These are phyloP conservation scores for Cutaneotrichosporon dermatis DNA, from an alignment of 1,284 basidiomycete genomes.

Conservation along the genomic window DNA sequence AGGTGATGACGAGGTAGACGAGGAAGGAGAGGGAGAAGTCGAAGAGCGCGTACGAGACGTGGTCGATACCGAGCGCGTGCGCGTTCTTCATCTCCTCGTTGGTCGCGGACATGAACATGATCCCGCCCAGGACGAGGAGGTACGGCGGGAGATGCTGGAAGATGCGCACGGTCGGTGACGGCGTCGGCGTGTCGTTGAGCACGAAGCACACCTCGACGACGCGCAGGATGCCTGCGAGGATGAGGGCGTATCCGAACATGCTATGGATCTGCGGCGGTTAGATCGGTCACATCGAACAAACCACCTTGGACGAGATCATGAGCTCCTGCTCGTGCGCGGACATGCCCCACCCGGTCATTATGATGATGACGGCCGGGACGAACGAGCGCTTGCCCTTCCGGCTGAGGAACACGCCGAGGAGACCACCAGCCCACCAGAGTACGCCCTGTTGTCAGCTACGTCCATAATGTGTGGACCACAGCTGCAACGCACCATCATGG, in stretches of 20 bases:
- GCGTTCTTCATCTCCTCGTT: constrained; percentile 77
- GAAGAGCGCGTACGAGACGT: constrained; percentile 64
- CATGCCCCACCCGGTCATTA: constrained; percentile 93
- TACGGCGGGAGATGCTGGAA: constrained; percentile 84
- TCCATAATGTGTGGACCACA: no score
- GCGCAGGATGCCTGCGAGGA: constrained; percentile 75
- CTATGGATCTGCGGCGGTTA: constrained; percentile 61
- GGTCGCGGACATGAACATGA: constrained; percentile 81
- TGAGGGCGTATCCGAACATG: constrained; percentile 78
- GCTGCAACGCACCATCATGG: constrained; percentile 53
- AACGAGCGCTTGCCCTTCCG: constrained; percentile 79
- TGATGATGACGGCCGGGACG: constrained; percentile 75
- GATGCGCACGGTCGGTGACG: constrained; percentile 50
- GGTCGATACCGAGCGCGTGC: constrained; percentile 70
- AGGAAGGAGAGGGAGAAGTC: constrained; percentile 70
- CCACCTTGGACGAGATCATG: constrained; percentile 73
- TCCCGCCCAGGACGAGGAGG: constrained; percentile 62
- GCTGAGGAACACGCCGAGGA: constrained; percentile 79
- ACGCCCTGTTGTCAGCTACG: constrained; percentile 55
- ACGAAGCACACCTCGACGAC: constrained; percentile 83
- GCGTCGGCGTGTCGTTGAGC: constrained; percentile 48
- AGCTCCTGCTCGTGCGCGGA: constrained; percentile 80
- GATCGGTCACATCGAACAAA: not conserved
- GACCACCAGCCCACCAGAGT: constrained; percentile 83
- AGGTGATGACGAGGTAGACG: constrained; percentile 65